Evolutionary conservation across 139 green algal species (phyloP).

Genomic region (Mychonastes homosphaera): DNA sequence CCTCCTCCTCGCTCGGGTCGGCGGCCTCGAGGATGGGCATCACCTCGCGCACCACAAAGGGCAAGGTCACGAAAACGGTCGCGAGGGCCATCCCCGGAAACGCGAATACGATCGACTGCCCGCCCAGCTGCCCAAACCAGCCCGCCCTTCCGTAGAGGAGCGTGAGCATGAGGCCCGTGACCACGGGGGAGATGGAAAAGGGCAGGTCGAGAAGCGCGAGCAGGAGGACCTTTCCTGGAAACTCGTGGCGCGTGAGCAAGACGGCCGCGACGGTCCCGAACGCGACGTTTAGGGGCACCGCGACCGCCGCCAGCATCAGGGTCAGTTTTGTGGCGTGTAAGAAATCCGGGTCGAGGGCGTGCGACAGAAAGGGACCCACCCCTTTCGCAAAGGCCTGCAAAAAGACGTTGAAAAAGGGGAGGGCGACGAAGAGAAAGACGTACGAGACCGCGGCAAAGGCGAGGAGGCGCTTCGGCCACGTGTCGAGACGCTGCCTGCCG

Average conservation of each 20-base stretch:
- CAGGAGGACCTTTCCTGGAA: slow-evolving; percentile 64
- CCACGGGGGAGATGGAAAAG: slow-evolving; percentile 79
- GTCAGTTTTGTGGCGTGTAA: slow-evolving; percentile 66
- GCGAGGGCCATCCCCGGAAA: slow-evolving; percentile 78
- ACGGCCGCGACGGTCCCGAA: slow-evolving; percentile 67
- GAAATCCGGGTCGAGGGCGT: slow-evolving; percentile 69
- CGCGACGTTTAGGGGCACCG: slow-evolving; percentile 70
- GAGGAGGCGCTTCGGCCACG: slow-evolving; percentile 30
- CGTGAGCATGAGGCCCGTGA: slow-evolving; percentile 79
- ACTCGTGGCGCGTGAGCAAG: slow-evolving; percentile 66
- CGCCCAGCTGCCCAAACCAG: slow-evolving; percentile 67
- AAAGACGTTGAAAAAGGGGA: slow-evolving; percentile 77
- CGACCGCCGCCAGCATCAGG: slow-evolving; percentile 48
- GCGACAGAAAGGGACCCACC: slow-evolving; percentile 55
- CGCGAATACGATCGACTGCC: slow-evolving; percentile 67
- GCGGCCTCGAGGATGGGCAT: slow-evolving; percentile 75
- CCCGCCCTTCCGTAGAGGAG: slow-evolving; percentile 72
- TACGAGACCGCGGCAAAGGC: slow-evolving; percentile 47
- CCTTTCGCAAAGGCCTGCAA: slow-evolving; percentile 66
- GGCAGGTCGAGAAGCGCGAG: slow-evolving; percentile 74
- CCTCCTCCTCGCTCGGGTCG: slow-evolving; percentile 74
- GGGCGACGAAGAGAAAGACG: slow-evolving; percentile 53
- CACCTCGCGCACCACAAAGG: slow-evolving; percentile 78
- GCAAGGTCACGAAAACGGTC: slow-evolving; percentile 82
- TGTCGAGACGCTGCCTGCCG: slow-evolving; percentile 47